phyloP scores from a whole-genome alignment of 2,329 filamentous ascomycete genomes.

The Botryotinia narcissicola region DNA sequence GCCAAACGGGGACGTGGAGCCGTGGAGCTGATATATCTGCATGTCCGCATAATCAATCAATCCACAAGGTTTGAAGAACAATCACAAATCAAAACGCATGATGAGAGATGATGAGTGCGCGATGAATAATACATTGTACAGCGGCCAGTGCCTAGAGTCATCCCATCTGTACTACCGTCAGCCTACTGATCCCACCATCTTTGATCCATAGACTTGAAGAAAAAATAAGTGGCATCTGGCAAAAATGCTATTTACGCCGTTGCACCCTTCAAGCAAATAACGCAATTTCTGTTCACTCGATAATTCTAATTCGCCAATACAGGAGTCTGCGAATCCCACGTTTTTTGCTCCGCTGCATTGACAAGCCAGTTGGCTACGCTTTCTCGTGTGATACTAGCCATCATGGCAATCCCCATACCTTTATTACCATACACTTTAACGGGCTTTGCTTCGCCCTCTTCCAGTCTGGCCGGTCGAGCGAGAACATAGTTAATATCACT shows the following conservation, averaged over 20 bases:
- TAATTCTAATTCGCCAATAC: conserved; percentile 6
- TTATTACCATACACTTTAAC: conserved; percentile 24
- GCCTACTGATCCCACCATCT: not conserved
- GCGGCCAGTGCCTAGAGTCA: not conserved
- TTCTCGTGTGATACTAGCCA: conserved; percentile 25
- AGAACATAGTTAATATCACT: conserved; percentile 26
- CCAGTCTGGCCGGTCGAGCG: conserved; percentile 25
- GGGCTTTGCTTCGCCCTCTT: conserved; percentile 19
- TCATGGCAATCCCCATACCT: conserved; percentile 24
- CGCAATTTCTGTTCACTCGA: not conserved
- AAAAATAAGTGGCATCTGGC: not conserved
- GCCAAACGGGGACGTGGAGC: not conserved
- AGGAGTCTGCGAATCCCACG: conserved; percentile 11
- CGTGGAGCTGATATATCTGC: not conserved
- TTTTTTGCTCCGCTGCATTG: conserved; percentile 42
- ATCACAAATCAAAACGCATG: not conserved
- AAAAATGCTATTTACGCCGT: not conserved
- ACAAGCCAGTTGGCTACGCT: conserved; percentile 50
- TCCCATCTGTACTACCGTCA: not conserved
- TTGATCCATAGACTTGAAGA: not conserved
- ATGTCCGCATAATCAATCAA: not conserved
- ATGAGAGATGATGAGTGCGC: not conserved
- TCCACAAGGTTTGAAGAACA: not conserved
- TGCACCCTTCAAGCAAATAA: not conserved
- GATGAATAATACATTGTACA: not conserved